Conservation (phyloP, 2,329 filamentous ascomycete genomes). For the Aspergillus sp. region DNA sequence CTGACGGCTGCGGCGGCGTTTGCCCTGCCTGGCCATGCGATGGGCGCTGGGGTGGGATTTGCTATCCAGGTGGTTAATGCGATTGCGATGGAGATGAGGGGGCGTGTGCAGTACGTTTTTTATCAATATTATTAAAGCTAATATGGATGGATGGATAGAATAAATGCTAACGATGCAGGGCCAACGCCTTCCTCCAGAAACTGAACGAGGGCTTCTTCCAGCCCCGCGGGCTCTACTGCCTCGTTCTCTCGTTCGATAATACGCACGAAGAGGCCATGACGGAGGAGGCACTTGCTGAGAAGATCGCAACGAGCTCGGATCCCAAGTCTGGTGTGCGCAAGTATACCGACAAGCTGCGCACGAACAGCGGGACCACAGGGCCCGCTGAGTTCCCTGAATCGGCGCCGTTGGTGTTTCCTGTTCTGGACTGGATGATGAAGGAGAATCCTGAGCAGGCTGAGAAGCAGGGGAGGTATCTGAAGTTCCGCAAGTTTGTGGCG, state of each 20-base stretch:
- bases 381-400: not conserved
- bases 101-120: not conserved
- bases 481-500: constrained; percentile 4
- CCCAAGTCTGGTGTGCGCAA: constrained; percentile 1
- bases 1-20: not conserved
- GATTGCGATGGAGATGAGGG: constrained; percentile 7
- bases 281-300: not conserved
- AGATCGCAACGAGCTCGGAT: not conserved
- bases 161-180: not conserved
- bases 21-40: not conserved
- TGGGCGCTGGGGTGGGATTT: not conserved
- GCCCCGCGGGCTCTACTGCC: constrained; percentile 8
- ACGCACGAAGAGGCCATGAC: not conserved
- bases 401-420: constrained; percentile 5
- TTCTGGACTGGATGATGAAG: constrained; percentile 3
- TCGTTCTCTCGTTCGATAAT: constrained; percentile 7
- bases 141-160: no score
- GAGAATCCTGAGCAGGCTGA: not conserved
- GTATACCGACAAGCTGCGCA: not conserved
- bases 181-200: constrained; percentile 1
- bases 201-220: constrained; percentile 11
- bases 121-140: no score
- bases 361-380: not conserved
- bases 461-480: not conserved
- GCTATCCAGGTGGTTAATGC: constrained; percentile 4